Base-by-base conservation (phyloP, 1,139 yeast genomes). In the Yamadazyma jaroonii region DNA sequence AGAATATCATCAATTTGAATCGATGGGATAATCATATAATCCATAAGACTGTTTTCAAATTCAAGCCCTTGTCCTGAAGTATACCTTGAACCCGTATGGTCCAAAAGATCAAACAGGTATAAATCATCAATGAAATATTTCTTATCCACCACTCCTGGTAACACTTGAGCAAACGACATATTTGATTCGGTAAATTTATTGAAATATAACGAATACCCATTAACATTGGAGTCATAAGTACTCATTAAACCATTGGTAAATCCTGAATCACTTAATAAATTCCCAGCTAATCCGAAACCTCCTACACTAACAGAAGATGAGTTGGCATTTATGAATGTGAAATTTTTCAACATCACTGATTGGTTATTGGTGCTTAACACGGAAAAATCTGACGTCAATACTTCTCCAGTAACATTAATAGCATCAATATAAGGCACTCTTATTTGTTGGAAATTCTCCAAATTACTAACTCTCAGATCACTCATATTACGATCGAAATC, bases 91-190 rank as follows among this genome's bases (percentile, higher is more conserved):
- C 67, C 70, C 3, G 42, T 40, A 33, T 51, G 43, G 28, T 62
- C 66, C 3, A 81, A 50, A 50, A 72, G 71, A 33, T 74, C 67
- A 50, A 70, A 81, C 30, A 62, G 56, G 29, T 68, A 68, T 8
- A 81, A 54, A 23, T 68, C 64, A 0, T 80, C 84, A 3, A 51
- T 46, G 45, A 55, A 75, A 37, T 67, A 65, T 30, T 63, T 58
- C 7, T 66, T 59, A 48, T 80, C 77, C 7, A 83, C 76, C 2
- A 74, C 77, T 10, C 90, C 90, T 2, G 82, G 64, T n/a, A 81
- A 53, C 13, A 84, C 52, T 25, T 44, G 46, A 15, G 48, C 52
- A 37, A 35, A 43, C 26, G 34, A 35, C 2, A 29, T 3, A 15
- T 45, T 41, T 9, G 43, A 29, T 17, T 41, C 43, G 3, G 48